phyloP scores from a whole-genome alignment of 192 early-diverging fungal genomes.

The Rhizophagus clarus region DNA sequence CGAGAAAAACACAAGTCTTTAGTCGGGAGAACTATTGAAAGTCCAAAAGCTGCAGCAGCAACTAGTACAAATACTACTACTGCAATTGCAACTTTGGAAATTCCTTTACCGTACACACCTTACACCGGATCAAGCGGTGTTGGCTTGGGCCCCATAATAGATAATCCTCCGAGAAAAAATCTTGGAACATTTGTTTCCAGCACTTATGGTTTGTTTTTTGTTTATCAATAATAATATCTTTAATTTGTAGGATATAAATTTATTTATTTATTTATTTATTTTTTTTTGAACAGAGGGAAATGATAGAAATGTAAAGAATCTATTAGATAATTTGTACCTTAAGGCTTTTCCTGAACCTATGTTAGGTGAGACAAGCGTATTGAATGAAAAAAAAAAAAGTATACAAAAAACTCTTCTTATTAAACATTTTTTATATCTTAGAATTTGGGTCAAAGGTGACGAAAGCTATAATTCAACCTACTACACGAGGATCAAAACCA shows the following conservation, averaged over 20 bases:
- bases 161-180: slow-evolving; percentile 8
- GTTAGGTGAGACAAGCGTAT: slow-evolving; percentile 17
- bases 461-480: slow-evolving; percentile 10
- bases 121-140: slow-evolving; percentile 11
- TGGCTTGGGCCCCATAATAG: not conserved
- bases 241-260: not conserved
- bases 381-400: not conserved
- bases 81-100: slow-evolving; percentile 43
- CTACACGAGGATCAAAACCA: slow-evolving; percentile 37
- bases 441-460: slow-evolving; percentile 26
- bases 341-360: slow-evolving; percentile 21
- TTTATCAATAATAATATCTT: not conserved
- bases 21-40: slow-evolving; percentile 20
- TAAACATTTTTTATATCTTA: not conserved
- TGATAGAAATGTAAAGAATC: slow-evolving; percentile 31
- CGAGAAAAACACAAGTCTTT: slow-evolving; percentile 20
- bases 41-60: slow-evolving; percentile 47
- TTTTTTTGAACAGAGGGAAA: slow-evolving; percentile 21
- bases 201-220: slow-evolving; percentile 21
- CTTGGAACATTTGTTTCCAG: slow-evolving; percentile 22
- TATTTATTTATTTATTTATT: not conserved
- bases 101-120: slow-evolving; percentile 34
- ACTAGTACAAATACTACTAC: slow-evolving; percentile 51
- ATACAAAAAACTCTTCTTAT: not conserved
- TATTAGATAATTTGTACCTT: slow-evolving; percentile 25